Evolutionary conservation across 495 filamentous ascomycete genomes (phyloP).

Genomic region (Xanthoparmelia taractica): DNA sequence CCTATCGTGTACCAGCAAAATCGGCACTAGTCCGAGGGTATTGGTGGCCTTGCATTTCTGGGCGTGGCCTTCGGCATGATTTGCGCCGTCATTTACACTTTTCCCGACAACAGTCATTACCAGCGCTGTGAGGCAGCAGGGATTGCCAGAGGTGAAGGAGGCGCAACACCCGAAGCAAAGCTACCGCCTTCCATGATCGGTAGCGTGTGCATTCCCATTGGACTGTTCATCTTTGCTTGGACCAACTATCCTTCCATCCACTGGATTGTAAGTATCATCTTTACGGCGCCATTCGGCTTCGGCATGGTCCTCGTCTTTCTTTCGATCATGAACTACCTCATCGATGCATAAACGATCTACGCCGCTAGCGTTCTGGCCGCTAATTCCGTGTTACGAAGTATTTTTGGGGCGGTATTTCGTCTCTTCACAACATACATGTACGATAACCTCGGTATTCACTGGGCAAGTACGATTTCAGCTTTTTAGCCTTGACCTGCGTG

Average conservation of each 20-base stretch:
- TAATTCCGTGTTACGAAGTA: conserved; percentile 59
- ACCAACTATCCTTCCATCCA: conserved; percentile 62
- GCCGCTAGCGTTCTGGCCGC: conserved; percentile 75
- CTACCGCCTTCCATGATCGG: conserved; percentile 42
- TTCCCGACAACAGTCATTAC: conserved; percentile 47
- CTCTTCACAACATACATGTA: conserved; percentile 80
- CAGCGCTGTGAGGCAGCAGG: conserved; percentile 25
- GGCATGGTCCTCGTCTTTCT: conserved; percentile 72
- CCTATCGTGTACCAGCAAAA: conserved; percentile 69
- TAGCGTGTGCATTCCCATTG: conserved; percentile 38
- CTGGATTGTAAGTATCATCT: conserved; percentile 58
- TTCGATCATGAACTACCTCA: conserved; percentile 69
- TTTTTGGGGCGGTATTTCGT: conserved; percentile 77
- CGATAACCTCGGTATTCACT: conserved; percentile 65
- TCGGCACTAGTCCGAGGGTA: conserved; percentile 66
- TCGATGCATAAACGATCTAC: conserved; percentile 73
- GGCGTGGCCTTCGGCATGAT: conserved; percentile 83
- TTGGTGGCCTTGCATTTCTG: conserved; percentile 68
- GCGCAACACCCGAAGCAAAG: conserved; percentile 41
- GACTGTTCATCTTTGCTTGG: conserved; percentile 63
- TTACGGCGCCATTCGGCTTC: conserved; percentile 63
- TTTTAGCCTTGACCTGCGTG: conserved; percentile 65
- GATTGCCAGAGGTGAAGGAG: conserved; percentile 19
- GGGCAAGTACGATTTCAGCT: conserved; percentile 71
- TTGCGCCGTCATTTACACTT: conserved; percentile 43